Base-by-base conservation (phyloP, 1,139 yeast species). In the Magnusiomyces ingens region DNA sequence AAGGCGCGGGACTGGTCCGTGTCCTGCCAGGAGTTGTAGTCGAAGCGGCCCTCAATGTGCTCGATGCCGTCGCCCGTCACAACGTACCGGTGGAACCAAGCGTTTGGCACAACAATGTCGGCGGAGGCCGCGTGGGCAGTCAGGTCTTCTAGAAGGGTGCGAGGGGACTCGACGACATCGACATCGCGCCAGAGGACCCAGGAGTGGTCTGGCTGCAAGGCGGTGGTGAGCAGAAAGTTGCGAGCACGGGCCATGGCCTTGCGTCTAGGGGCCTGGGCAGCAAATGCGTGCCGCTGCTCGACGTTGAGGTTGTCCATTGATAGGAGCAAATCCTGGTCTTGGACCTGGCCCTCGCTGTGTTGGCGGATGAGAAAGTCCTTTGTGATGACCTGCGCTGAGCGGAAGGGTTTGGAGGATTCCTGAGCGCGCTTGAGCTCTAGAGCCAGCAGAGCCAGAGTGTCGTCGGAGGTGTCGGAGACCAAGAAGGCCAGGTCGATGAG, bases 1-100 rank as follows among this genome's bases (percentile, higher is more conserved):
- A 88, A 74, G 64, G 84, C 87, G 45, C 86, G 70, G 1, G 93
- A 95, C 43, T 94, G 90, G 59, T 84, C 93, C 48, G 85, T 78
- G 69, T 88, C 96, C 64, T 84, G 89, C 96, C 96, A 88, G 37
- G 95, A 85, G 71, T 88, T 88, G 66, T 88, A 76, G 72, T 88
- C 96, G 65, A 88, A 88, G 1, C 96, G 95, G 68, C 88, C 96
- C 65, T 86, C 91, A 59, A 81, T 79, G 58, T 81, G 79, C 47
- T 67, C 91, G 84, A 63, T 85, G 72, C 68, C 86, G 65, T 83
- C 83, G 8, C 94, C 94, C 55, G 87, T 75, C 91, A 93, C 87
- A 67, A 85, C 93, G 1, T 95, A 95, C 58, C 88, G 72, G 1
- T 96, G 96, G 62, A 96, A 77, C 96, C 96, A 88, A 49, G 88